Evolutionary conservation across 345 rosid species (phyloP).

Genomic region (Corymbia maculata): DNA sequence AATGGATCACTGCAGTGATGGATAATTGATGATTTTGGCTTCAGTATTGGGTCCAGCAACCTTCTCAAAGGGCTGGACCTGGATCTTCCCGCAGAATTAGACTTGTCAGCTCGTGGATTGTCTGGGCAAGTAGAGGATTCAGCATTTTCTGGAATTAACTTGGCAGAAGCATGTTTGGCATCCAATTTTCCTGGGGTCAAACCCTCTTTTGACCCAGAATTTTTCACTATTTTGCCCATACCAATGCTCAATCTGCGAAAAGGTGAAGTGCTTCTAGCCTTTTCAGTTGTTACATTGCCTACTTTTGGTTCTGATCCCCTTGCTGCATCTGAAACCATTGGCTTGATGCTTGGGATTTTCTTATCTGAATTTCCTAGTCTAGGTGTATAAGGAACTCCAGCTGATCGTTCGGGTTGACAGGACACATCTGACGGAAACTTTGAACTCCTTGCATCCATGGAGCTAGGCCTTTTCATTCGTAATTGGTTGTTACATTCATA

Average conservation of each 20-base stretch:
- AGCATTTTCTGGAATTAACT: conserved; percentile 22
- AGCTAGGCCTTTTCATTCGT: conserved; percentile 14
- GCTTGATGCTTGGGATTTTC: conserved; percentile 7
- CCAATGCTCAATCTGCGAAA: conserved; percentile 57
- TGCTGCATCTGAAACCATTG: conserved; percentile 1
- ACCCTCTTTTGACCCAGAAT: conserved; percentile 32
- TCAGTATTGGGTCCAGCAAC: conserved; percentile 66
- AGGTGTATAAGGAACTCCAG: conserved; percentile 13
- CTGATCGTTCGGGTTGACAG: conserved; percentile 15
- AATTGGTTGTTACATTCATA: conserved; percentile 15
- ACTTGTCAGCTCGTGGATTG: conserved; percentile 10
- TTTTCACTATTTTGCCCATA: conserved; percentile 45
- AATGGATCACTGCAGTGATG: conserved; percentile 30
- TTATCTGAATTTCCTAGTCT: conserved; percentile 15
- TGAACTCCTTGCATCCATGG: conserved; percentile 6
- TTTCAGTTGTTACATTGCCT: conserved; percentile 32
- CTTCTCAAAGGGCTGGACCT: conserved; percentile 84
- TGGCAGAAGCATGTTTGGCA: conserved; percentile 21
- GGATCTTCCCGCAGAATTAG: conserved; percentile 33
- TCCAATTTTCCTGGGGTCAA: conserved; percentile 15
- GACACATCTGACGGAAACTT: conserved; percentile 21
- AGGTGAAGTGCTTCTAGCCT: conserved; percentile 65
- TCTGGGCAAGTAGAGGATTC: conserved; percentile 26
- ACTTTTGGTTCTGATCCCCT: conserved; percentile 22
- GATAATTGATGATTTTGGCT: conserved; percentile 36